Conservation (phyloP, 805 yeast species). For the Komagataella phaffii region DNA sequence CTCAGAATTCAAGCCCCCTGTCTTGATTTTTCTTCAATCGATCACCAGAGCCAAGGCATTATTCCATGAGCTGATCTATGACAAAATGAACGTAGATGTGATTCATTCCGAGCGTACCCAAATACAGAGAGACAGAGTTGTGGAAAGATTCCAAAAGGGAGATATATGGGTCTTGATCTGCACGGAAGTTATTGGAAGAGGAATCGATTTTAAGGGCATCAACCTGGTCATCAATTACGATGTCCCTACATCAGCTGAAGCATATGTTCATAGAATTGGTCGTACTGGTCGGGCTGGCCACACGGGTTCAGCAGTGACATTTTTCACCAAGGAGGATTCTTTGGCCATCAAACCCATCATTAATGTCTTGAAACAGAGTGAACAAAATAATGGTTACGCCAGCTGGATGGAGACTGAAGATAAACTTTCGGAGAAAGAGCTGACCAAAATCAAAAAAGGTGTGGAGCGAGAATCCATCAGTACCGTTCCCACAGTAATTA, state of each 20-base stretch:
- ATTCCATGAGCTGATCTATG: constrained; percentile 86
- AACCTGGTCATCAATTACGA: constrained; percentile 92
- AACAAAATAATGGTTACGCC: constrained; percentile 46
- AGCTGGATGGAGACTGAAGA: constrained; percentile 72
- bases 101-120: constrained; percentile 92
- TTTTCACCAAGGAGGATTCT: constrained; percentile 84
- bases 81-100: constrained; percentile 85
- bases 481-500: constrained; percentile 65
- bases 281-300: constrained; percentile 96
- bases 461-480: constrained; percentile 63
- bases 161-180: constrained; percentile 94
- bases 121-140: constrained; percentile 72
- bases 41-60: constrained; percentile 90
- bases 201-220: constrained; percentile 94
- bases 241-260: constrained; percentile 87
- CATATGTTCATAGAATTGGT: constrained; percentile 96
- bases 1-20: constrained; percentile 87
- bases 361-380: constrained; percentile 93
- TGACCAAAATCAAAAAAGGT: constrained; percentile 44
- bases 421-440: constrained; percentile 50
- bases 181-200: constrained; percentile 92
- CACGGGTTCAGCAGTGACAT: constrained; percentile 76
- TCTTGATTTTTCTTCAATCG: constrained; percentile 82
- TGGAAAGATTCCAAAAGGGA: constrained; percentile 77
- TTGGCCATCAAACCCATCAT: constrained; percentile 68